Conservation (phyloP, 2,329 filamentous ascomycete genomes). For the Colletotrichum aenigma region DNA sequence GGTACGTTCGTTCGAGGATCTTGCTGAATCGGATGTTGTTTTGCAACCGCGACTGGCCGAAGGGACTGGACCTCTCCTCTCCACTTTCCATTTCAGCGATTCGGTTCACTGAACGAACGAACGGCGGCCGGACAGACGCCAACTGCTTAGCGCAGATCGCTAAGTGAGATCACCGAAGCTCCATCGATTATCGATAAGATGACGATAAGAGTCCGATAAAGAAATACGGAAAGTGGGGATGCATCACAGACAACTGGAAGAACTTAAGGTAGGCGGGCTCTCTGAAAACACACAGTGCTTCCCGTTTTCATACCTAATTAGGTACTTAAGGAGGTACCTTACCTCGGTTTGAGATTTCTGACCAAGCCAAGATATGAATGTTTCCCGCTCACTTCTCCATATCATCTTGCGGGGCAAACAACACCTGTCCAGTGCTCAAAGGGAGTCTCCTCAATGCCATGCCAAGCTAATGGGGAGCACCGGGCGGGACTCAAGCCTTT, state of each 20-base stretch:
- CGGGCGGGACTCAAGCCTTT: too few relatives aligned
- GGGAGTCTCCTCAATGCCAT: background rate
- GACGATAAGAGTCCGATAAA: background rate
- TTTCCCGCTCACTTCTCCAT: background rate
- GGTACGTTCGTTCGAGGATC: background rate
- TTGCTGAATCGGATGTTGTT: conserved; percentile 15
- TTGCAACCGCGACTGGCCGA: conserved; percentile 18
- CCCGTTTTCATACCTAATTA: background rate
- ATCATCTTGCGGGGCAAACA: background rate
- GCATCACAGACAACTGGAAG: too few relatives aligned
- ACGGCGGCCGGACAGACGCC: background rate
- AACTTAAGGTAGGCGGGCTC: background rate
- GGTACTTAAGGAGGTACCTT: too few relatives aligned
- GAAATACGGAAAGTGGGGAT: background rate
- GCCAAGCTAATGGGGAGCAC: background rate
- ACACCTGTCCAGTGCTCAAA: background rate
- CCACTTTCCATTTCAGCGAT: background rate
- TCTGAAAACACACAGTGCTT: background rate
- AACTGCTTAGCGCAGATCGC: background rate
- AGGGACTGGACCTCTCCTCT: background rate
- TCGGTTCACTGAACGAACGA: background rate
- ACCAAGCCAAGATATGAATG: background rate
- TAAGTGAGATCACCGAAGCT: background rate
- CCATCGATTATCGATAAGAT: background rate
- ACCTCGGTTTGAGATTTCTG: background rate